Base-by-base conservation (phyloP, 768 basidiomycete species). In the Pholiota molesta region DNA sequence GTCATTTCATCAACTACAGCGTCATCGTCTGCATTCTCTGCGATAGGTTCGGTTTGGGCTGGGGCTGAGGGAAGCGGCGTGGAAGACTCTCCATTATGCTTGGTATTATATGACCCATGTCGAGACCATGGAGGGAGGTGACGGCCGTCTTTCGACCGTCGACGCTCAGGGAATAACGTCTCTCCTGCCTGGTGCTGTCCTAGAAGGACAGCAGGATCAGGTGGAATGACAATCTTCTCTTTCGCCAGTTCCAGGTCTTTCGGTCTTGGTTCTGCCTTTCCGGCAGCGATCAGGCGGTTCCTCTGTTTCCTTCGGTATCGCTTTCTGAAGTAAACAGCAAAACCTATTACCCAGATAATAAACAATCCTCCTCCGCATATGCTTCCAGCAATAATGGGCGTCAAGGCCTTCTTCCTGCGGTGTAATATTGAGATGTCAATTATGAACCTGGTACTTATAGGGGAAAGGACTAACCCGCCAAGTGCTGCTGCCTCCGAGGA, bases 121-220 rank as follows among this genome's bases (percentile, higher is more conserved):
- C 62, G 70, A n/a, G 69, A 66, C 68, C 69, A 65, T 33, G 65
- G 64, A 47, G 54, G 47, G 29, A 59, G 68, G 31, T 63, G 66
- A 52, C 55, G 55, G n/a, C 58, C 54, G 33, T 64, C 62, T 60
- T 59, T 65, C 28, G 68, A 65, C 49, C 61, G n/a, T 51, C 68
- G 65, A 11, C 70, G 65, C 53, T 74, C 73, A n/a, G 72, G 71
- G 58, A 72, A 72, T 11, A 64, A 66, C 19, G 66, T 61, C 55
- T 74, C 70, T 26, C 84, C 83, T 2, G 83, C 79, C 59, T 71
- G 65, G 21, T 75, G 70, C 51, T 79, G 76, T 19, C 84, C 84
- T 47, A 83, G 73, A n/a, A 88, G 70, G 31, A 88, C 77, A 42
- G 87, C 87, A n/a, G 88, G 87, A 71, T 89, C 87, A 0, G 86